Percentiles rank a stretch among this genome's conserved stretches.
Evolutionary conservation across 352 stramenopile species (phyloP).

Genomic region (Phytophthora sojae): DNA sequence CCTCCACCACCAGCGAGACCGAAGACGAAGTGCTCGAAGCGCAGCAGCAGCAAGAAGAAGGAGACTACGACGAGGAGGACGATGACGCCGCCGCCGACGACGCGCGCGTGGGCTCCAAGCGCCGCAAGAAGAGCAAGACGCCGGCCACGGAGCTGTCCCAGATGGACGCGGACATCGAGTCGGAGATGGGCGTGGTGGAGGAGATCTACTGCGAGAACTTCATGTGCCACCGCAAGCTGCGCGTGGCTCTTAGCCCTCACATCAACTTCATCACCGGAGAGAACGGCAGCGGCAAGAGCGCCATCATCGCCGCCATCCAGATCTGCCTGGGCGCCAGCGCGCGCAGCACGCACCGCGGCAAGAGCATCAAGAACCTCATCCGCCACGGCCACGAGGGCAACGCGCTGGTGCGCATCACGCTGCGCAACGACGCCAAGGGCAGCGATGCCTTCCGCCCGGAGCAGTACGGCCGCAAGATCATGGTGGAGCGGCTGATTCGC

Average conservation of each 20-base stretch:
- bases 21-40: constrained; percentile 44
- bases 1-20: constrained; percentile 40
- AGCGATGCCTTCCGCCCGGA: constrained; percentile 93
- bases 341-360: constrained; percentile 93
- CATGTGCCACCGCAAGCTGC: constrained; percentile 97
- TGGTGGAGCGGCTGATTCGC: constrained; percentile 93
- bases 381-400: constrained; percentile 89
- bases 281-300: constrained; percentile 96
- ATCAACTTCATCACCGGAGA: constrained; percentile 93
- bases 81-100: constrained; percentile 13
- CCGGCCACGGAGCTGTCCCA: constrained; percentile 20
- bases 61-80: neutral
- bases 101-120: constrained; percentile 23
- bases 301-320: constrained; percentile 97
- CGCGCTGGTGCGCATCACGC: constrained; percentile 91
- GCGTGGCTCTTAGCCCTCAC: constrained; percentile 80
- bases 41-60: neutral
- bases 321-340: constrained; percentile 96
- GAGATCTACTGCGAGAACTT: constrained; percentile 98
- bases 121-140: constrained; percentile 6
- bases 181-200: constrained; percentile 94
- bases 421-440: constrained; percentile 91
- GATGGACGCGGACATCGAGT: constrained; percentile 43
- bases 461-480: constrained; percentile 93
- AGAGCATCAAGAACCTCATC: constrained; percentile 97